Conservation (phyloP, 2,329 filamentous ascomycete species). For the Ophiostoma pallidulum region DNA sequence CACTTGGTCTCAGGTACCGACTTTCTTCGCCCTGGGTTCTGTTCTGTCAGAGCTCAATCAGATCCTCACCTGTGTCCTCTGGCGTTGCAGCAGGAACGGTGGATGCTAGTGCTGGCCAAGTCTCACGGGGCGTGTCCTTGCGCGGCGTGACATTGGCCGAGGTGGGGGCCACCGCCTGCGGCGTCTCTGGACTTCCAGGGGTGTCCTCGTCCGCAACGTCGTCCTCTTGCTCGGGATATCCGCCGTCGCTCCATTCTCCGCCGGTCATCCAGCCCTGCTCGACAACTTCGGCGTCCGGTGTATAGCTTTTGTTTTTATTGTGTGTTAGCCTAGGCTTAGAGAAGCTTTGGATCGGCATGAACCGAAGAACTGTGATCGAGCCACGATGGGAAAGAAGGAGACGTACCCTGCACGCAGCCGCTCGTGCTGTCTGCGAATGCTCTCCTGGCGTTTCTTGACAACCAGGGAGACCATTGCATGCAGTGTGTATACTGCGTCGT, state of each 20-base stretch:
- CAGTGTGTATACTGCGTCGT: constrained; percentile 74
- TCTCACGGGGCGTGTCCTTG: background rate
- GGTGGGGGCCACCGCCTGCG: too few relatives aligned
- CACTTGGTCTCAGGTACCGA: too few relatives aligned
- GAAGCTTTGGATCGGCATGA: too few relatives aligned
- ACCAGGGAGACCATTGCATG: constrained; percentile 60
- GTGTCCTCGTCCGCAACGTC: background rate
- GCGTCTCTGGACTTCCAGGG: background rate
- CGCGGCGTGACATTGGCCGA: background rate
- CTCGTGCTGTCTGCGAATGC: constrained; percentile 15
- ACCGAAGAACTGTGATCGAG: background rate
- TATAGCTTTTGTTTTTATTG: background rate
- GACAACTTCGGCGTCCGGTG: background rate
- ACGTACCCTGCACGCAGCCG: background rate
- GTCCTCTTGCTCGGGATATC: background rate
- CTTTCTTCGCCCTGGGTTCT: background rate
- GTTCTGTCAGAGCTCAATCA: constrained; percentile 1
- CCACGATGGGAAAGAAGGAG: background rate
- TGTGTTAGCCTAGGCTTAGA: background rate
- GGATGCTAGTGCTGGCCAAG: background rate
- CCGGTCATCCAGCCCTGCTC: constrained; percentile 24
- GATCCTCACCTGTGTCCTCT: background rate
- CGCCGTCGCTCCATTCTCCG: constrained; percentile 26
- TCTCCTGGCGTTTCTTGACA: constrained; percentile 25
- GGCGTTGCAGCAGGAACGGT: background rate